Conservation (phyloP, 768 basidiomycete genomes). For the Pleurotus eryngii region DNA sequence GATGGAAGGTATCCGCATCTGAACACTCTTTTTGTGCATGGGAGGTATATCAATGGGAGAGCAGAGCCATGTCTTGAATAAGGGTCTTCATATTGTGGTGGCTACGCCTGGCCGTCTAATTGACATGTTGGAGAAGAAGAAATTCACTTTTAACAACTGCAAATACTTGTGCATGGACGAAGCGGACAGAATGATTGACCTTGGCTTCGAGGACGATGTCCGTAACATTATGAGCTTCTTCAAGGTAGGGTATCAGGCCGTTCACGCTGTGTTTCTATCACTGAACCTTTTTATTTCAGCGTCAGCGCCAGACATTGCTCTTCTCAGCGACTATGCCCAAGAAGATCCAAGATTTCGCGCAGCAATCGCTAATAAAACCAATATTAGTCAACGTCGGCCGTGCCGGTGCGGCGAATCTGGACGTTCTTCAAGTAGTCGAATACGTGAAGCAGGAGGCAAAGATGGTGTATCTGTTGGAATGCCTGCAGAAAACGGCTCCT, state of each 20-base stretch:
- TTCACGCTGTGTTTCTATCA: constrained; percentile 14
- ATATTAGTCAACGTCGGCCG: constrained; percentile 96
- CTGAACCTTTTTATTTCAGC: constrained; percentile 38
- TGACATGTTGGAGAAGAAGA: constrained; percentile 96
- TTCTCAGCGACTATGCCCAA: constrained; percentile 99
- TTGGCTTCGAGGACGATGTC: constrained; percentile 98
- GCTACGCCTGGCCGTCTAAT: constrained; percentile 96
- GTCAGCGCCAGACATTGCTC: constrained; percentile 93
- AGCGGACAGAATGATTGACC: constrained; percentile 98
- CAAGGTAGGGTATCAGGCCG: constrained; percentile 49
- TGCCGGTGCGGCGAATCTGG: constrained; percentile 95
- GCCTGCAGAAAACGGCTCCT: constrained; percentile 96
- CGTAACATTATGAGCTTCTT: constrained; percentile 99
- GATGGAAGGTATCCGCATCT: constrained; percentile 81
- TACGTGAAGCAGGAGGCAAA: constrained; percentile 99
- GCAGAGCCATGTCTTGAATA: constrained; percentile 87
- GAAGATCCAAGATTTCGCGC: constrained; percentile 98
- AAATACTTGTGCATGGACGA: constrained; percentile 99
- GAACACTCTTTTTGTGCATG: constrained; percentile 85
- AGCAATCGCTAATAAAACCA: constrained; percentile 92
- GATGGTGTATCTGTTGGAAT: constrained; percentile 98
- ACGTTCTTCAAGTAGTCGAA: constrained; percentile 95
- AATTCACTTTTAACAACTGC: constrained; percentile 90
- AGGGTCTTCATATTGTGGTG: constrained; percentile 93
- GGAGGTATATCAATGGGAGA: constrained; percentile 98